Conservation (phyloP, 768 basidiomycete species). For the Mycena kentingensis region DNA sequence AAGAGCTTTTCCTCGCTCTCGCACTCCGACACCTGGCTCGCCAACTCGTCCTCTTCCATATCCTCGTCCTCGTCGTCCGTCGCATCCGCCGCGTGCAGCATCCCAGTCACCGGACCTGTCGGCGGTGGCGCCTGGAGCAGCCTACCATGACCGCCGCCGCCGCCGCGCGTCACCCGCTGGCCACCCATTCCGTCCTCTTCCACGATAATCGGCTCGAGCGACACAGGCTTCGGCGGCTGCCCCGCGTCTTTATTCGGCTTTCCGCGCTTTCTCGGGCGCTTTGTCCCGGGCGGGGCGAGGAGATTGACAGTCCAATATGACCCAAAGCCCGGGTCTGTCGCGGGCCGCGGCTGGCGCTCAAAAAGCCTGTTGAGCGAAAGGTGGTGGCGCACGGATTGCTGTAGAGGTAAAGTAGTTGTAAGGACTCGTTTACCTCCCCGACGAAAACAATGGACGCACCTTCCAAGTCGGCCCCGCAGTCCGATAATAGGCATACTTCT, state of each 20-base stretch:
- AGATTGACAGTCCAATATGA: slow-evolving; percentile 92
- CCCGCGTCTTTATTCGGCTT: slow-evolving; percentile 51
- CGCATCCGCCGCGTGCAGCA: too few species aligned
- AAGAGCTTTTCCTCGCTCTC: slow-evolving; percentile 71
- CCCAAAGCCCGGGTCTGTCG: slow-evolving; percentile 83
- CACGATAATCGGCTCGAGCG: neutral
- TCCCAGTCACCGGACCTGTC: too few species aligned
- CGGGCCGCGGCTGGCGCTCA: slow-evolving; percentile 78
- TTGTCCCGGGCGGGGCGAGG: slow-evolving; percentile 81
- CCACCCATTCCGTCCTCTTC: neutral
- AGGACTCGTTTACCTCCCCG: slow-evolving; percentile 8
- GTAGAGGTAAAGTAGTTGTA: slow-evolving; percentile 18
- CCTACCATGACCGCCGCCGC: too few species aligned
- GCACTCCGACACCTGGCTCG: slow-evolving; percentile 46
- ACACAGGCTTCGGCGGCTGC: neutral
- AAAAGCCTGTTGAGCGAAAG: slow-evolving; percentile 81
- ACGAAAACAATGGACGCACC: slow-evolving; percentile 41
- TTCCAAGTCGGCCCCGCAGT: slow-evolving; percentile 86
- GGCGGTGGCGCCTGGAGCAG: too few species aligned
- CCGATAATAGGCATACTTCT: slow-evolving; percentile 80
- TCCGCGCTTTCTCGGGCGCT: slow-evolving; percentile 81
- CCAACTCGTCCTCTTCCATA: slow-evolving; percentile 39
- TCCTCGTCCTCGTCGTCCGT: slow-evolving; percentile 45
- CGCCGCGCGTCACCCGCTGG: too few species aligned
- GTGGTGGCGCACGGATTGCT: slow-evolving; percentile 91